Conservation (phyloP, 2,329 filamentous ascomycete genomes). For the Plectosphaerella sp. region DNA sequence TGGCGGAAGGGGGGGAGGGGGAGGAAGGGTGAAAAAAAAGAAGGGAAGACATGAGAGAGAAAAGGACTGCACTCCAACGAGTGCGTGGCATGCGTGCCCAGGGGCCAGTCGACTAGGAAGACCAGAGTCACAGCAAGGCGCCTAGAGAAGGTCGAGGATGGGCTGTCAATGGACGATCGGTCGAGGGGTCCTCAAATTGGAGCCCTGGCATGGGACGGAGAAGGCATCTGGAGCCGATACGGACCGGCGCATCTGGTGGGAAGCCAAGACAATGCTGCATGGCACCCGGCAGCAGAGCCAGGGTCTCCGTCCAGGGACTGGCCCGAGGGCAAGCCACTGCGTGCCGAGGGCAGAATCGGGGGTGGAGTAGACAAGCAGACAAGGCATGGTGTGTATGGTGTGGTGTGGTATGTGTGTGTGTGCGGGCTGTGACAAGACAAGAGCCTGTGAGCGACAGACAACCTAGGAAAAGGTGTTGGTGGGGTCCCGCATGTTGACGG, state of each 20-base stretch:
- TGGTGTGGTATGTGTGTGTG: no score
- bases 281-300: slow-evolving; percentile 8
- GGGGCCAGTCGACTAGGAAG: slow-evolving; percentile 19
- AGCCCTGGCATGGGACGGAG: slow-evolving; percentile 12
- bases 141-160: slow-evolving; percentile 31
- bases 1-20: slow-evolving; percentile 5
- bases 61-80: slow-evolving; percentile 10
- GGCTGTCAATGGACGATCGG: slow-evolving; percentile 36
- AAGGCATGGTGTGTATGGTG: no score
- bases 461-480: slow-evolving; percentile 4
- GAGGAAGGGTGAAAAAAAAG: slow-evolving; percentile 14
- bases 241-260: slow-evolving; percentile 13
- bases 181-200: slow-evolving; percentile 38
- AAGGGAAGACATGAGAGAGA: slow-evolving; percentile 13
- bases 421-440: slow-evolving; percentile 4
- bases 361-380: no score
- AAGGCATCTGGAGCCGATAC: slow-evolving; percentile 12
- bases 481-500: slow-evolving; percentile 2
- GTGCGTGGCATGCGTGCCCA: slow-evolving; percentile 26
- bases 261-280: slow-evolving; percentile 12
- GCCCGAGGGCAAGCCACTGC: slow-evolving; percentile 11
- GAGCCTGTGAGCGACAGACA: slow-evolving; percentile 1
- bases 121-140: slow-evolving; percentile 37
- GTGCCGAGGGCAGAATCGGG: slow-evolving; percentile 12
- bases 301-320: slow-evolving; percentile 10